A percentile compares a stretch with the other conserved stretches of the same genome.
phyloP scores from a whole-genome alignment of 2,329 filamentous ascomycete species.

The Neocatenulostroma microsporum region DNA sequence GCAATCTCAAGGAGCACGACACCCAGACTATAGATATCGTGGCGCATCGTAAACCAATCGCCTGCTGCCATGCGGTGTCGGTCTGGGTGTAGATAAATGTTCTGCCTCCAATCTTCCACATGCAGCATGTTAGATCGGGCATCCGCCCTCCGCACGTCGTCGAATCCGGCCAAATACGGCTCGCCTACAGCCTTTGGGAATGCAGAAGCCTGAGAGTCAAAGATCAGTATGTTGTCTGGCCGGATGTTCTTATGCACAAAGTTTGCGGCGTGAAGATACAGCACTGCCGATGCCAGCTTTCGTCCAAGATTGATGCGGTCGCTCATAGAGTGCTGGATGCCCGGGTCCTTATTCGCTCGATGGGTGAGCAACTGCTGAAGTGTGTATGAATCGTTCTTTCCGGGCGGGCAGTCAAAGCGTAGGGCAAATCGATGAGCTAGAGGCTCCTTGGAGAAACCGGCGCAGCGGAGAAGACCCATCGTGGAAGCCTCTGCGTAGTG shows the following conservation, averaged over 20 bases:
- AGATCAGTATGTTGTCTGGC: conserved; percentile 32
- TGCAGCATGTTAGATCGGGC: conserved; percentile 28
- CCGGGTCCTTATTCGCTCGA: no score
- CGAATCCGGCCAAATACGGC: conserved; percentile 37
- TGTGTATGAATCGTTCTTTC: no score
- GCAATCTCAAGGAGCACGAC: conserved; percentile 49
- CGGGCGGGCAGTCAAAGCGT: no score
- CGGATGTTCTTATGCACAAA: conserved; percentile 45
- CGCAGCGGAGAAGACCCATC: no score
- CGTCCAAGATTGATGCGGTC: conserved; percentile 19
- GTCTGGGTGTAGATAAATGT: conserved; percentile 45
- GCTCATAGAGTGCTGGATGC: not conserved
- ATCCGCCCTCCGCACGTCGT: conserved; percentile 32
- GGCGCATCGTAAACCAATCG: conserved; percentile 43
- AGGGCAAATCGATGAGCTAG: no score
- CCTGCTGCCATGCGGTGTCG: conserved; percentile 38
- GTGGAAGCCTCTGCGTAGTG: no score
- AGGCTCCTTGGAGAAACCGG: no score
- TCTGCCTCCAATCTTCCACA: conserved; percentile 35
- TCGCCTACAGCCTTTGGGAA: no score
- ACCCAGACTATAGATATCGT: conserved; percentile 51
- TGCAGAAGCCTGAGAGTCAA: conserved; percentile 17
- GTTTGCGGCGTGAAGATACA: conserved; percentile 32
- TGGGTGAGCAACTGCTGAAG: no score
- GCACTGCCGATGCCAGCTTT: conserved; percentile 29